Evolutionary conservation across 2,329 filamentous ascomycete species (phyloP).

Genomic region (Nemania abortiva): DNA sequence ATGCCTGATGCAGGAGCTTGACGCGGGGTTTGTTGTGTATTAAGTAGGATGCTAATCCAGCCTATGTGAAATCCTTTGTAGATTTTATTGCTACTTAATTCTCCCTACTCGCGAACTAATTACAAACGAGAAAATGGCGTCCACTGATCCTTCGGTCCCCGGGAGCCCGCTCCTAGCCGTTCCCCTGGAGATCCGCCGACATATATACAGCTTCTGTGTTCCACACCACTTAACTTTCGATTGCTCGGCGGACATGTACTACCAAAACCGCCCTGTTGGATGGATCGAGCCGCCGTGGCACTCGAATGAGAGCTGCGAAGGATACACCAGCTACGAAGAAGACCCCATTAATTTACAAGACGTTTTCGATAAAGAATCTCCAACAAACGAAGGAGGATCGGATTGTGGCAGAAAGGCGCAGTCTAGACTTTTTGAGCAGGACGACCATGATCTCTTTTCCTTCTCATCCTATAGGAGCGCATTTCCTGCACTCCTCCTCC

Average conservation of each 20-base stretch:
- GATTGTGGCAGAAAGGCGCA: not conserved
- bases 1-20: conserved; percentile 21
- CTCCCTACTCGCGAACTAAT: not conserved
- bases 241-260: conserved; percentile 27
- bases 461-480: conserved; percentile 10
- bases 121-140: conserved; percentile 5
- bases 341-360: not conserved
- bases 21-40: conserved; percentile 16
- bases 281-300: conserved; percentile 25
- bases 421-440: not conserved
- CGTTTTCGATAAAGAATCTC: not conserved
- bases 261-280: conserved; percentile 21
- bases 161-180: conserved; percentile 3
- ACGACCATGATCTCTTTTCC: not conserved
- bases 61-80: not conserved
- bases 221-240: conserved; percentile 25
- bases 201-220: conserved; percentile 30
- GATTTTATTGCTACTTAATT: not conserved
- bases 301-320: conserved; percentile 12
- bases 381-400: not conserved
- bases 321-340: conserved; percentile 11
- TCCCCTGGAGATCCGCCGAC: conserved; percentile 25
- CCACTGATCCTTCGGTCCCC: not conserved
- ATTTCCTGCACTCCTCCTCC: conserved; percentile 25
- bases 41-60: conserved; percentile 8